phyloP scores from a whole-genome alignment of 2,329 filamentous ascomycete species.

The Talaromyces sp. region DNA sequence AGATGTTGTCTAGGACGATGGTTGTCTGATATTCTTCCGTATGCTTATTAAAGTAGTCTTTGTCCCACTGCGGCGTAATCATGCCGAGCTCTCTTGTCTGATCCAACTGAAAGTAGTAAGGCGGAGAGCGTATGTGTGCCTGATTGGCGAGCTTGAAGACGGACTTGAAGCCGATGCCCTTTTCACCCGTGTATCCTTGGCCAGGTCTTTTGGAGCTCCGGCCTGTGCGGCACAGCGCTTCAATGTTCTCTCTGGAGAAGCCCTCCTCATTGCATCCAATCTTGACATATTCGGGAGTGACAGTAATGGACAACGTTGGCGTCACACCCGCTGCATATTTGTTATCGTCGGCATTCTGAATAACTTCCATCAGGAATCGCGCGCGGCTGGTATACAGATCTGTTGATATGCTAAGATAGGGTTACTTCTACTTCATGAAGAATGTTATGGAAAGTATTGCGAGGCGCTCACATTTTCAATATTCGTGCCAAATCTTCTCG shows the following conservation, averaged over 20 bases:
- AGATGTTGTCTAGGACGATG: not conserved
- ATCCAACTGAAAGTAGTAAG: constrained; percentile 17
- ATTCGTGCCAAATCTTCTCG: not conserved
- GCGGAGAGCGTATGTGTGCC: constrained; percentile 17
- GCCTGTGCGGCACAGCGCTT: constrained; percentile 9
- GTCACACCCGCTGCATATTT: constrained; percentile 23
- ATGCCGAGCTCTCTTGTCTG: constrained; percentile 15
- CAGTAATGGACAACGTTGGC: constrained; percentile 12
- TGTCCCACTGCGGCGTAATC: constrained; percentile 16
- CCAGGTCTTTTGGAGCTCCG: constrained; percentile 15
- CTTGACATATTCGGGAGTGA: not conserved
- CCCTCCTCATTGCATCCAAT: not conserved
- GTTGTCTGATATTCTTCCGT: not conserved
- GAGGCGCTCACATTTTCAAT: not conserved
- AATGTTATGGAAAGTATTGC: not conserved
- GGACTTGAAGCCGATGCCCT: constrained; percentile 33
- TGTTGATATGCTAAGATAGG: constrained; percentile 12
- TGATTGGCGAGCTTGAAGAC: constrained; percentile 27
- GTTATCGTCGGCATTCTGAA: constrained; percentile 30
- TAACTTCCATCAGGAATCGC: constrained; percentile 25
- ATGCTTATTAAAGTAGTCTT: constrained; percentile 13
- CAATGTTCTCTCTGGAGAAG: not conserved
- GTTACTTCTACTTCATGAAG: constrained; percentile 8
- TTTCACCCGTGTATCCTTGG: constrained; percentile 27
- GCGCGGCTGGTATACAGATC: constrained; percentile 15